Conservation (phyloP, 73 alveolate genomes). For the Paramecium caudatum region DNA sequence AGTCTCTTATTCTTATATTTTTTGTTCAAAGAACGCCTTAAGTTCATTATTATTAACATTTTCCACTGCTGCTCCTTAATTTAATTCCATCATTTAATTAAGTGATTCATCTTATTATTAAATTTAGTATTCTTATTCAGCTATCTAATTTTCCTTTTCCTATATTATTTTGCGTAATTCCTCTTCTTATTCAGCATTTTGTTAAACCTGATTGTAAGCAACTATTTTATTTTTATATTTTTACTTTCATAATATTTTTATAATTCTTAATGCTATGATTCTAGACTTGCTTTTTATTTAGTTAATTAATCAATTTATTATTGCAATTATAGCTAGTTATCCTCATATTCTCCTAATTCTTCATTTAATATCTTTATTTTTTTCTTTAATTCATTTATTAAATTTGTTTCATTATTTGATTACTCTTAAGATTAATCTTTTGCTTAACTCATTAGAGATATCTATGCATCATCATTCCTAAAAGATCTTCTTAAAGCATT, state of each 20-base stretch:
- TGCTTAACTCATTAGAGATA: too few species aligned
- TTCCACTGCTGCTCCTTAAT: background rate
- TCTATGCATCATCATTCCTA: background rate
- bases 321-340: background rate
- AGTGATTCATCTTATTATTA: background rate
- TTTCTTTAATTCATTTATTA: background rate
- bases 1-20: background rate
- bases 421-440: background rate
- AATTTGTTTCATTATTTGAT: background rate
- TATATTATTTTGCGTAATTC: background rate
- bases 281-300: background rate
- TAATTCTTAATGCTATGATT: background rate
- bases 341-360: conserved; percentile 29
- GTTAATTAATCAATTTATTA: background rate
- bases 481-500: conserved; percentile 25
- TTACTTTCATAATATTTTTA: conserved; percentile 13
- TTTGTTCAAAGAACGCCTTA: conserved; percentile 4
- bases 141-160: background rate
- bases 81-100: background rate
- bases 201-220: background rate
- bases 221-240: background rate
- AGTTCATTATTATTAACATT: background rate
- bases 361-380: background rate
- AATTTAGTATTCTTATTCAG: background rate
- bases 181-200: background rate